Percentiles rank a stretch among this genome's conserved stretches.
Evolutionary conservation across 768 basidiomycete genomes (phyloP).

Genomic region (Clathrus columnatus): DNA sequence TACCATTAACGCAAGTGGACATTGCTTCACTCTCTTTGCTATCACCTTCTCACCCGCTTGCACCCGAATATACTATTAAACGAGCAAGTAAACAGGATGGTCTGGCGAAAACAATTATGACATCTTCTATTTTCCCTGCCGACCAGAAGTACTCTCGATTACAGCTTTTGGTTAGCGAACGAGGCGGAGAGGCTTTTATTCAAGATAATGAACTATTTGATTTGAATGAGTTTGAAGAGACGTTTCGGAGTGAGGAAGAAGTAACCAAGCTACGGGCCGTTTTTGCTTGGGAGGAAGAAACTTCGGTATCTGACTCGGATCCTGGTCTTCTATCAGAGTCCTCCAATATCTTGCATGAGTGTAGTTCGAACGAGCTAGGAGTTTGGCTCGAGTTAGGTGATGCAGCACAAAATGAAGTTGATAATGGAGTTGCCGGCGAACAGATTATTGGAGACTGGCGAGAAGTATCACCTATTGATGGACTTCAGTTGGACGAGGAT

Average conservation of each 20-base stretch:
- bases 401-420: background rate
- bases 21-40: conserved; percentile 8
- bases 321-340: background rate
- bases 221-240: conserved; percentile 55
- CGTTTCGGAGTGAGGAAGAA: conserved; percentile 49
- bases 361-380: background rate
- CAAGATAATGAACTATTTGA: conserved; percentile 65
- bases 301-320: background rate
- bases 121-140: conserved; percentile 14
- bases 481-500: background rate
- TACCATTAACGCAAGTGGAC: background rate
- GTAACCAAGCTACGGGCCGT: conserved; percentile 31
- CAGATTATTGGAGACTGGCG: conserved; percentile 10
- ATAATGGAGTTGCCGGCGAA: background rate
- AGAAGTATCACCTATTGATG: conserved; percentile 1
- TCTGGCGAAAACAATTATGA: background rate
- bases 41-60: background rate
- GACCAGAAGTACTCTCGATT: conserved; percentile 49
- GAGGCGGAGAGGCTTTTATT: conserved; percentile 50
- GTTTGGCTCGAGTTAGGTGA: background rate
- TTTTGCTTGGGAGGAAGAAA: conserved; percentile 26
- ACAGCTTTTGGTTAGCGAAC: conserved; percentile 48
- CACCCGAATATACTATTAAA: background rate
- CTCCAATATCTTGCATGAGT: background rate
- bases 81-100: background rate